phyloP scores from a whole-genome alignment of 257 asterid species.

The Nicotiana undulata region DNA sequence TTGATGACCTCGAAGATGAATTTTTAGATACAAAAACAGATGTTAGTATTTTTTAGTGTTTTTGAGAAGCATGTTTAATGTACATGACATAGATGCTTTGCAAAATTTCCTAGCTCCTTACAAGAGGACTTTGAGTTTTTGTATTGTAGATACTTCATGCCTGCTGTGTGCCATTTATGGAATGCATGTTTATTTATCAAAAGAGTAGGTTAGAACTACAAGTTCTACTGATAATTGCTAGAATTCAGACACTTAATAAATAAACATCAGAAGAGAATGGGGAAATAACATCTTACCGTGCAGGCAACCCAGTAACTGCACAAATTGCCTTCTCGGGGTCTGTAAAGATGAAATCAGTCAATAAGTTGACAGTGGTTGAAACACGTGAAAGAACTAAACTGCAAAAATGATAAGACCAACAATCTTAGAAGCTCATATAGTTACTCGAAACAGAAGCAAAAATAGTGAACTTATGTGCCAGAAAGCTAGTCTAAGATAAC shows the following conservation, averaged over 20 bases:
- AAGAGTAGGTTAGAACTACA: neutral
- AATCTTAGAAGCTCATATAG: neutral
- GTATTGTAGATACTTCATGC: neutral
- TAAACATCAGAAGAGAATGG: neutral
- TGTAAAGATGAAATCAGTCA: slow-evolving; percentile 30
- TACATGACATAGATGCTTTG: neutral
- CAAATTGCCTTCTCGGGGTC: slow-evolving; percentile 79
- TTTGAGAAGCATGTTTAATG: neutral
- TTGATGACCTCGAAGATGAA: too few relatives aligned
- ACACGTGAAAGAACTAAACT: neutral
- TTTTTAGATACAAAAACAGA: neutral
- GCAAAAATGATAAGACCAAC: neutral
- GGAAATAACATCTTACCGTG: slow-evolving; percentile 38
- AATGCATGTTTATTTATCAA: neutral
- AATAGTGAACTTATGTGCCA: neutral
- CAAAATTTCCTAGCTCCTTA: neutral
- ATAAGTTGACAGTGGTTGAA: neutral
- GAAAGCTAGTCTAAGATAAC: neutral
- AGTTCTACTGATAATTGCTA: neutral
- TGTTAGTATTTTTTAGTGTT: neutral
- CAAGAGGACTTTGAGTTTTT: neutral
- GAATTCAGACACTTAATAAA: neutral
- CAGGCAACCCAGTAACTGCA: slow-evolving; percentile 82
- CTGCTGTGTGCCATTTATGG: neutral
- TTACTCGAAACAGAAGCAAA: neutral